These are phyloP conservation scores for Moesziomyces antarcticus DNA, from an alignment of 1,284 basidiomycete species.

Conservation along the genomic window DNA sequence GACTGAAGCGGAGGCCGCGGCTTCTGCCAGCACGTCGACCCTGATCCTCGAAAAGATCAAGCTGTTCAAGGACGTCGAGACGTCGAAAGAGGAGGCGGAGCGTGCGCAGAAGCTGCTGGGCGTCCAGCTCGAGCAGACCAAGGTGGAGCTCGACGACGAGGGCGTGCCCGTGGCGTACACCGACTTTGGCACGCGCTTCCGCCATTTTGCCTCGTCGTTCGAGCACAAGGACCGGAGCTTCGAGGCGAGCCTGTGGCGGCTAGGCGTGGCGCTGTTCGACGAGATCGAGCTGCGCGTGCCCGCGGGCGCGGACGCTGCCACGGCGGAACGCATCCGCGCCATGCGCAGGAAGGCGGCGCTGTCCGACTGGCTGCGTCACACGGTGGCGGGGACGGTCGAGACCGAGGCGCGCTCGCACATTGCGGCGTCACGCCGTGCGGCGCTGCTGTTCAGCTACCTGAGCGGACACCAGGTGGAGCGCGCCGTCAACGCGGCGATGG, in stretches of 20 bases:
- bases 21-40: conserved; percentile 22
- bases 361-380: conserved; percentile 84
- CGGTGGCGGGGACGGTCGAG: conserved; percentile 80
- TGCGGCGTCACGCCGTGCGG: conserved; percentile 54
- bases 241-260: conserved; percentile 78
- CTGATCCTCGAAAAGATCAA: conserved; percentile 49
- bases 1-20: conserved; percentile 13
- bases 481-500: conserved; percentile 81
- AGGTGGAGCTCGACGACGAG: conserved; percentile 73
- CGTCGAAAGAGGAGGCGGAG: conserved; percentile 30
- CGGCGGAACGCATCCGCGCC: conserved; percentile 74
- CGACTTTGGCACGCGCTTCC: conserved; percentile 76
- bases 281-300: conserved; percentile 77
- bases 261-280: conserved; percentile 93
- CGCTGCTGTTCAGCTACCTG: conserved; percentile 78
- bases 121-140: conserved; percentile 81
- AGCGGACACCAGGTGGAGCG: conserved; percentile 88
- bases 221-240: conserved; percentile 77
- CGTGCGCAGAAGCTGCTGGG: conserved; percentile 75
- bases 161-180: conserved; percentile 71
- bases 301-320: conserved; percentile 73
- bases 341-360: conserved; percentile 84
- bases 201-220: conserved; percentile 81
- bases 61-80: conserved; percentile 48
- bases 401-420: conserved; percentile 67